A percentile compares a stretch with the other conserved stretches of the same genome.
Conservation (phyloP, 495 filamentous ascomycete species). For the Opeltia flavorubescens region DNA sequence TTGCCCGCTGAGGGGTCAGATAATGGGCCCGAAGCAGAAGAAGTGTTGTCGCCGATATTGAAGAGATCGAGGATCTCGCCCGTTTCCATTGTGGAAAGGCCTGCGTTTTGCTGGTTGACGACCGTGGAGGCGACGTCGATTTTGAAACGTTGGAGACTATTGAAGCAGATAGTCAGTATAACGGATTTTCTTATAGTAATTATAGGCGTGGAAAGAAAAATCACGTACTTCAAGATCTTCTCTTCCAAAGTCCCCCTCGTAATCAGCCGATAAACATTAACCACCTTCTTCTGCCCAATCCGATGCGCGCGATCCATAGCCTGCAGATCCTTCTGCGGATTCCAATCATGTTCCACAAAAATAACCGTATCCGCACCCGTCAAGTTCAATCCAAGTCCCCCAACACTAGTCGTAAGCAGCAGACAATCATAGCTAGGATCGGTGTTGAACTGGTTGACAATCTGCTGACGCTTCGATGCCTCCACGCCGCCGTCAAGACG, state of each 20-base stretch:
- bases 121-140: constrained; percentile 97
- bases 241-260: constrained; percentile 93
- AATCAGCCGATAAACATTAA: constrained; percentile 96
- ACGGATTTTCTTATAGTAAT: constrained; percentile 2
- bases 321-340: constrained; percentile 95
- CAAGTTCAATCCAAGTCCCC: constrained; percentile 86
- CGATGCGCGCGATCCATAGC: constrained; percentile 98
- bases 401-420: constrained; percentile 85
- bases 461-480: constrained; percentile 78
- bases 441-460: constrained; percentile 96
- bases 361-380: constrained; percentile 98
- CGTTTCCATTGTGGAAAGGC: constrained; percentile 89
- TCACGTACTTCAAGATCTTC: constrained; percentile 80
- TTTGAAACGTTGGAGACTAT: constrained; percentile 94
- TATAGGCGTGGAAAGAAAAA: constrained; percentile 2
- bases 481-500: constrained; percentile 88
- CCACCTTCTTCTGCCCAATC: constrained; percentile 98
- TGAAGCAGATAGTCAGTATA: not conserved
- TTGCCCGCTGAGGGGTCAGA: constrained; percentile 37
- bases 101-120: constrained; percentile 97
- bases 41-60: constrained; percentile 69
- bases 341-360: constrained; percentile 99
- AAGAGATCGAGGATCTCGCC: constrained; percentile 96
- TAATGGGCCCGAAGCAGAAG: constrained; percentile 36
- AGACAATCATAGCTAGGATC: constrained; percentile 91